Conservation (phyloP, 495 filamentous ascomycete species). For the Aeminium ludgeri region DNA sequence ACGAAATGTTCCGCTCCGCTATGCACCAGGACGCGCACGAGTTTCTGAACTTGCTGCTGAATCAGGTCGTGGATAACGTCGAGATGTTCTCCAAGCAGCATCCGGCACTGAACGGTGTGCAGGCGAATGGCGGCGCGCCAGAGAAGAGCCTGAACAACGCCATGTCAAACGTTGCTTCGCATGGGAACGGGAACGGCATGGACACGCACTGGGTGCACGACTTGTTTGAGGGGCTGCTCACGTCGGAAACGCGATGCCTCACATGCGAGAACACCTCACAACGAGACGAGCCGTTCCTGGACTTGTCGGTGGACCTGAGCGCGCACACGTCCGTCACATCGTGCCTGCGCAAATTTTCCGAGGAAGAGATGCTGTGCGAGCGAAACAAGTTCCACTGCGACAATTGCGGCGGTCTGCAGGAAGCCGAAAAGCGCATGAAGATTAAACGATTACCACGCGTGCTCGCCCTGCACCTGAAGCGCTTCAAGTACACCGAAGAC, state of each 20-base stretch:
- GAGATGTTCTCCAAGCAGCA: conserved; percentile 55
- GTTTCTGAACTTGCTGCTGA: conserved; percentile 87
- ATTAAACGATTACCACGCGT: conserved; percentile 89
- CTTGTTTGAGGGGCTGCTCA: conserved; percentile 84
- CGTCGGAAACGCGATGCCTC: conserved; percentile 89
- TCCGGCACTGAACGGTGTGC: conserved; percentile 15
- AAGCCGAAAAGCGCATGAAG: conserved; percentile 98
- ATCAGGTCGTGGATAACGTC: conserved; percentile 86
- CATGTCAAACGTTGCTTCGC: conserved; percentile 12
- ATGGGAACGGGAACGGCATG: conserved; percentile 8
- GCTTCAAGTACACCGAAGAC: conserved; percentile 97
- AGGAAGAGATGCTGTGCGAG: conserved; percentile 97
- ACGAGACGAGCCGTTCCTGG: conserved; percentile 85
- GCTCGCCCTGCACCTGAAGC: conserved; percentile 78
- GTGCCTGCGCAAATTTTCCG: conserved; percentile 86
- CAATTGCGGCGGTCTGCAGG: conserved; percentile 87
- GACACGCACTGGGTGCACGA: conserved; percentile 76
- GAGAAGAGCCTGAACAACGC: conserved; percentile 22
- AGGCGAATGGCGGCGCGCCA: conserved; percentile 21
- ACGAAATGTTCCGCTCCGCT: conserved; percentile 91
- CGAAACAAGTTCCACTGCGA: conserved; percentile 98
- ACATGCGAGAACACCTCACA: conserved; percentile 94
- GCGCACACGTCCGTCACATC: conserved; percentile 94
- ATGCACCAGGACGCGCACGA: conserved; percentile 99
- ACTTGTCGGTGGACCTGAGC: conserved; percentile 89